These are phyloP conservation scores for Hygrocybe coccinea DNA, from an alignment of 768 basidiomycete species.

Conservation along the genomic window DNA sequence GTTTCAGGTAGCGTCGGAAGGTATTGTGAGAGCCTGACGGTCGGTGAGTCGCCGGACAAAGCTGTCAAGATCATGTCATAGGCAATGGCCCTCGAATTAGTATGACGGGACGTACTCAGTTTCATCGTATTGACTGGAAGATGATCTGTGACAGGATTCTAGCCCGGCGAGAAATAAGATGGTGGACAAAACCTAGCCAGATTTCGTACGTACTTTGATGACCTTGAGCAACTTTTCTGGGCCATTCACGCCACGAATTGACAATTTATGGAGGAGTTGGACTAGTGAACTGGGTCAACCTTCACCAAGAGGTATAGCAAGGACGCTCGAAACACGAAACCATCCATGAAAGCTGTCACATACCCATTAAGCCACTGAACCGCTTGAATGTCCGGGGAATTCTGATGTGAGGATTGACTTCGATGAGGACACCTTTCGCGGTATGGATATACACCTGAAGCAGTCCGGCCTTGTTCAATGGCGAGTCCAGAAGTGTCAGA, in stretches of 20 bases:
- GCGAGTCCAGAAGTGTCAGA: slow-evolving; percentile 92
- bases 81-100: background rate
- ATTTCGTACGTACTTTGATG: slow-evolving; percentile 62
- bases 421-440: slow-evolving; percentile 91
- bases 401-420: slow-evolving; percentile 95
- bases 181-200: background rate
- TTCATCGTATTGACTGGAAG: slow-evolving; percentile 94
- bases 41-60: slow-evolving; percentile 71
- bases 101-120: slow-evolving; percentile 60
- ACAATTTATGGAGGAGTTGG: slow-evolving; percentile 93
- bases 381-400: slow-evolving; percentile 99
- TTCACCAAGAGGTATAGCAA: slow-evolving; percentile 1
- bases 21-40: slow-evolving; percentile 75
- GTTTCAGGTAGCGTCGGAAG: slow-evolving; percentile 81
- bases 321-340: no score
- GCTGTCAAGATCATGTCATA: slow-evolving; percentile 5
- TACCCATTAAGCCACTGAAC: slow-evolving; percentile 98
- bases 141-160: slow-evolving; percentile 95
- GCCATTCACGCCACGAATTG: slow-evolving; percentile 93
- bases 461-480: slow-evolving; percentile 93
- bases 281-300: slow-evolving; percentile 44
- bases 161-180: slow-evolving; percentile 12
- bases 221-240: slow-evolving; percentile 96
- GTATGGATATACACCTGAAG: slow-evolving; percentile 99
- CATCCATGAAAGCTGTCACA: slow-evolving; percentile 12